Evolutionary conservation across 2,329 filamentous ascomycete genomes (phyloP), one percentile per base, ranked within the genome.

Genomic region (Clarireedia hainanense): DNA sequence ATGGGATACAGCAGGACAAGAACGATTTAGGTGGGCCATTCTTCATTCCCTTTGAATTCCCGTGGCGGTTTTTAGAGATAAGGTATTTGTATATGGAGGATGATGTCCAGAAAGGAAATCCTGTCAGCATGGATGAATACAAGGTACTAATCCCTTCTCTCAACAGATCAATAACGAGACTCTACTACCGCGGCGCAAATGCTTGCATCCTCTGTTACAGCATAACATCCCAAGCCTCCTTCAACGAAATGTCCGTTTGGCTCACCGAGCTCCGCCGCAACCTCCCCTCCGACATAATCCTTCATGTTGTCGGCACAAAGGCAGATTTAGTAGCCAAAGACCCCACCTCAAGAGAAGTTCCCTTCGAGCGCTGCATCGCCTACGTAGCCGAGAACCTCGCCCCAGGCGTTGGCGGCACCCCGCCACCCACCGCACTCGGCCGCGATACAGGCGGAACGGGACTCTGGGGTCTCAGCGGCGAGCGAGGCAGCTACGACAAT

Each of bases 181-280:
- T 99, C 53, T 97, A 97, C 77, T 99, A 99, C 74, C 87, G 92
- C 68, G 91, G 91, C 69, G 92, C 92, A 60, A 92, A 96, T 69
- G 91, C 91, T 57, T 94, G 89, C 66, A 89, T 96, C 58, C 81
- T 96, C 47, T 96, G 91, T 78, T 96, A 96, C 76, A 89, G 89
- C 75, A 95, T 96, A 70, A 95, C 91, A 58, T 87, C 91, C 70
- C 85, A 86, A 59, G 75, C 83, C 64, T 94, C 88, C 58, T 96
- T 96, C 70, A 80, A 83, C 64, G 90, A 96, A 72, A 96, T 96
- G 90, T 90, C 89, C 67, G 80, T 86, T 55, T 96, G 91, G 91
- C 80, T 96, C 59, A 82, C 80, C 58, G 91, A 96, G 73, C 80
- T 96, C 55, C 86, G 89, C 64, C 81, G 83, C 60, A 91, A 94